Base-by-base conservation (phyloP, 345 rosid species). In the Arabis hirsuta region DNA sequence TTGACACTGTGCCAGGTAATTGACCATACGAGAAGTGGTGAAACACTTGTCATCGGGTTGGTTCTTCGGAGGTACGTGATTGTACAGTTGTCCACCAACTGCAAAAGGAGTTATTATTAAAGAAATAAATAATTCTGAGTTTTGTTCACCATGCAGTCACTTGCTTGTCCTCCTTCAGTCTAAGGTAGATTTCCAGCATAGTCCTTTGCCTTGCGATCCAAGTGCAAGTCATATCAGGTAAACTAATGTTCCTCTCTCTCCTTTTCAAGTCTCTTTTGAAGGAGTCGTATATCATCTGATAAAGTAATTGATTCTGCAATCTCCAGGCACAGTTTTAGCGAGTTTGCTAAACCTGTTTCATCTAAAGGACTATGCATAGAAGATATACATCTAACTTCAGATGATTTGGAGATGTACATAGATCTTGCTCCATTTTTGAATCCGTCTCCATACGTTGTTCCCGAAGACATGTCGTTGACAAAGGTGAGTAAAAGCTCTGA, bases 391-490 rank as follows among this genome's bases (percentile, higher is more conserved):
- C 78, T 91, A 46, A 85, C 80, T 76, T 77, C 94, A 61, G 96
- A 91, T 82, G 99, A 91, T 81, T 78, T 88, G 84, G 98, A 91
- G 78, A 88, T 95, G 99, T 95, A 90, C 83, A 87, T 95, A 72
- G 99, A 95, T 83, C 93, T 95, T 77, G 92, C 87, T 29, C 96
- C 98, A 5, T 83, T 95, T 84, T 75, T 88, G 86, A 95, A 95
- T 80, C 96, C 98, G 5, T 91, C 99, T 38, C 98, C 99, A 2
- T 95, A 90, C 12, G 82, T 91, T 71, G 96, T 95, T 38, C 96
- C 96, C 2, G 99, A 95, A 81, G 97, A 91, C 65, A 95, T 95
- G 98, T 95, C 99, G 10, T 74, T 95, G 80, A 85, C 99, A n/a
- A 95, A 95, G 96, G 99, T 90, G 60, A 76, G 48, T 47, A 34